Evolutionary conservation across 305 asterid genomes (phyloP), one percentile per base, ranked within the genome.

Genomic region (Rubia occidens): DNA sequence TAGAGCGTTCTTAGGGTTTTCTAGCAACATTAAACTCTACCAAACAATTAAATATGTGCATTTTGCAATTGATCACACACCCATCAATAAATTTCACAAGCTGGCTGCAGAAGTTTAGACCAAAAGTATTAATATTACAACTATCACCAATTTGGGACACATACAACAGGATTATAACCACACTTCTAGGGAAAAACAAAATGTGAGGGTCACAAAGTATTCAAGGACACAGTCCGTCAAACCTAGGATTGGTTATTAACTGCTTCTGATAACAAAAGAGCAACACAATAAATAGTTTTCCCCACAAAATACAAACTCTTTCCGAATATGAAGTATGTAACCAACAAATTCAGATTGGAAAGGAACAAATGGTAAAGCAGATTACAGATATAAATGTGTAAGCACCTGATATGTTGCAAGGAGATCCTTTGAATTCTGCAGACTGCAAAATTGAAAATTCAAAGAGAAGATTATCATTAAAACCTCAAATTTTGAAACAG

Each of bases 361-460:
- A 39, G 11, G 11, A 37, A 13, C 40, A 37, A 62, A 69, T 67
- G 42, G 53, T 11, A 68, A 70, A 72, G 39, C 60, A 64, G 70
- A 88, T 39, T 63, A 5, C 45, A 14, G 10, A 40, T 6, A 64
- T 24, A 20, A 43, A 15, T 21, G 3, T n/a, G 4, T 13, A 66
- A 15, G 44, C 55, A 66, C 97, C 96, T 91, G 96, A 74, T 86
- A 89, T 78, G 76, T 84, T 51, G 88, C 87, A 74, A 88, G 95
- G 76, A 82, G 87, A 58, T 87, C 96, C 79, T 91, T 85, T 78
- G 88, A 84, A 71, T 86, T 86, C 87, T 87, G 81, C 60, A 91
- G 95, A 76, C 97, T 91, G 81, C 80, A 84, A 79, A 51, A 20
- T 51, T 8, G 1, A 47, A 51, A 75, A 66, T 64, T 63, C 75